Conservation (phyloP, 1,139 yeast genomes). For the Entelexis paramagnoliae region DNA sequence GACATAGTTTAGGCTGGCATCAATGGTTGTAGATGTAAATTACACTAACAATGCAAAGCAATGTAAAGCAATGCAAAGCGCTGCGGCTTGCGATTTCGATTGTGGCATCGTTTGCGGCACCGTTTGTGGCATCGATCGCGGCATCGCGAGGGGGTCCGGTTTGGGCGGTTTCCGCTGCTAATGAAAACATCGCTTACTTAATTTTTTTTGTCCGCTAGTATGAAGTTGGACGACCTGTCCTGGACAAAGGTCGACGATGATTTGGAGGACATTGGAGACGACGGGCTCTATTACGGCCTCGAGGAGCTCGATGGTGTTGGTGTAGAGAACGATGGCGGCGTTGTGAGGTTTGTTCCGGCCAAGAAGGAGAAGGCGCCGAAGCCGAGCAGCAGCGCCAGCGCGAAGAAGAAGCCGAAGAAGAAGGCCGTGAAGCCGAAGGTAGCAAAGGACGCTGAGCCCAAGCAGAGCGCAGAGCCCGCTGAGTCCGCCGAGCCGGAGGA, state of each 20-base stretch:
- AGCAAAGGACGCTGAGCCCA: neutral
- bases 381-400: slow-evolving; percentile 28
- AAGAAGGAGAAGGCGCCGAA: neutral
- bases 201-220: slow-evolving; percentile 8
- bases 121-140: no score
- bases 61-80: no score
- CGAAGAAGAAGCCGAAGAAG: slow-evolving; percentile 20
- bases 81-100: no score
- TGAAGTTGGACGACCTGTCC: slow-evolving; percentile 27
- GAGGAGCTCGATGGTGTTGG: slow-evolving; percentile 81
- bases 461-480: neutral
- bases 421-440: slow-evolving; percentile 16
- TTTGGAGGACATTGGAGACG: slow-evolving; percentile 81
- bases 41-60: neutral
- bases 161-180: no score
- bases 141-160: no score
- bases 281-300: slow-evolving; percentile 74
- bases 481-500: slow-evolving; percentile 18
- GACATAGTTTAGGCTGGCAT: no score
- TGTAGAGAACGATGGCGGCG: slow-evolving; percentile 56
- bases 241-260: slow-evolving; percentile 85
- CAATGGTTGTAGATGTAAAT: neutral
- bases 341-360: slow-evolving; percentile 47
- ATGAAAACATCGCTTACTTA: slow-evolving; percentile 6
- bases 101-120: no score